A percentile compares a stretch with the other conserved stretches of the same genome.
Evolutionary conservation across 2,329 filamentous ascomycete species (phyloP).

Genomic region (Fusarium nisikadoi): DNA sequence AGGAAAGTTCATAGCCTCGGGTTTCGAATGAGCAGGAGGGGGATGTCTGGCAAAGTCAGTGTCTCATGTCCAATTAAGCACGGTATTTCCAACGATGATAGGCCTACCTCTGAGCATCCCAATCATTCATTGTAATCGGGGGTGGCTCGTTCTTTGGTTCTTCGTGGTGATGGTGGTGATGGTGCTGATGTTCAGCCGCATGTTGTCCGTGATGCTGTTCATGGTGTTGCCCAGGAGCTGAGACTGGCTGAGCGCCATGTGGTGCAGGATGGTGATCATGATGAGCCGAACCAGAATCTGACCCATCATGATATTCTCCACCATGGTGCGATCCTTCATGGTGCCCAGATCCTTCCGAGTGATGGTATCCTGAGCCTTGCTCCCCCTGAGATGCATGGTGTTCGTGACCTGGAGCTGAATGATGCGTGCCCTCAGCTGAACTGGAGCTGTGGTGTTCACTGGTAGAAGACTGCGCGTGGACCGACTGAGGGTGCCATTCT

Average conservation of each 20-base stretch:
- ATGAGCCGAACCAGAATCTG: conserved; percentile 31
- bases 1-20: conserved; percentile 88
- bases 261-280: conserved; percentile 38
- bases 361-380: conserved; percentile 8
- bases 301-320: conserved; percentile 25
- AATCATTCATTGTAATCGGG: conserved; percentile 51
- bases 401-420: conserved; percentile 30
- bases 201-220: conserved; percentile 22
- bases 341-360: conserved; percentile 25
- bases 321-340: conserved; percentile 32
- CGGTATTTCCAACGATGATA: background rate
- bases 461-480: conserved; percentile 32
- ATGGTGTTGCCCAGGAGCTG: conserved; percentile 49
- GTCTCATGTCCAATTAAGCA: background rate
- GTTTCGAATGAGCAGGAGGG: conserved; percentile 74
- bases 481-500: conserved; percentile 54
- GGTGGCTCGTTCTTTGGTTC: conserved; percentile 40
- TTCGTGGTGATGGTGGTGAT: conserved; percentile 36
- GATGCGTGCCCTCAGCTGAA: conserved; percentile 13
- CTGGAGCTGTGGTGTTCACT: conserved; percentile 40
- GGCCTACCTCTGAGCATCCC: conserved; percentile 66
- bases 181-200: conserved; percentile 4
- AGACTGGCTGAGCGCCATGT: conserved; percentile 49
- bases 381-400: conserved; percentile 12
- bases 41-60: conserved; percentile 62